phyloP scores from a whole-genome alignment of 2,329 filamentous ascomycete species.

The Fusarium oxysporum region DNA sequence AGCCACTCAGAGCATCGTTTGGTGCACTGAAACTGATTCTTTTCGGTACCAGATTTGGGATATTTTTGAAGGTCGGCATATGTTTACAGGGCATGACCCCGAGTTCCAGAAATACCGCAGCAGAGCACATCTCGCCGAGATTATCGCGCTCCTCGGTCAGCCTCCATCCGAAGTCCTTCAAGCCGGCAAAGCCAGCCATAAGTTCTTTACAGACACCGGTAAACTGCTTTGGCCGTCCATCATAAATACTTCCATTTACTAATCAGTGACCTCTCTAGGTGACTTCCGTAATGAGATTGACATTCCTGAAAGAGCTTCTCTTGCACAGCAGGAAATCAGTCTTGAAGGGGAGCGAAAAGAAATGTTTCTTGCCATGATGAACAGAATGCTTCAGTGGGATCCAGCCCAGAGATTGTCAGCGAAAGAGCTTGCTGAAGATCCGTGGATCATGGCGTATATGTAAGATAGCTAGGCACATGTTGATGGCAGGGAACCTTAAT shows the following conservation, averaged over 20 bases:
- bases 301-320: conserved; percentile 40
- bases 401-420: conserved; percentile 48
- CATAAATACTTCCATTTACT: not conserved
- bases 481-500: not conserved
- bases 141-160: conserved; percentile 58
- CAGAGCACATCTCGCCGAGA: conserved; percentile 61
- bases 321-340: conserved; percentile 53
- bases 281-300: conserved; percentile 39
- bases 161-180: conserved; percentile 53
- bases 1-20: no score
- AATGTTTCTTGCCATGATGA: conserved; percentile 51
- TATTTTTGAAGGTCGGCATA: conserved; percentile 57
- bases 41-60: conserved; percentile 57
- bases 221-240: conserved; percentile 15
- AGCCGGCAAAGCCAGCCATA: conserved; percentile 45
- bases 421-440: conserved; percentile 45
- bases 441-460: conserved; percentile 45
- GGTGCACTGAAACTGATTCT: no score
- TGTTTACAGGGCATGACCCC: conserved; percentile 57
- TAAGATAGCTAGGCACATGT: fast-evolving
- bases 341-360: conserved; percentile 49
- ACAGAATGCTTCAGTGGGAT: conserved; percentile 54
- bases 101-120: conserved; percentile 54
- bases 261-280: conserved; percentile 36
- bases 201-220: conserved; percentile 56